A percentile compares a stretch with the other conserved stretches of the same genome.
phyloP scores from a whole-genome alignment of 495 filamentous ascomycete species.

The Lepidopterella palustris region DNA sequence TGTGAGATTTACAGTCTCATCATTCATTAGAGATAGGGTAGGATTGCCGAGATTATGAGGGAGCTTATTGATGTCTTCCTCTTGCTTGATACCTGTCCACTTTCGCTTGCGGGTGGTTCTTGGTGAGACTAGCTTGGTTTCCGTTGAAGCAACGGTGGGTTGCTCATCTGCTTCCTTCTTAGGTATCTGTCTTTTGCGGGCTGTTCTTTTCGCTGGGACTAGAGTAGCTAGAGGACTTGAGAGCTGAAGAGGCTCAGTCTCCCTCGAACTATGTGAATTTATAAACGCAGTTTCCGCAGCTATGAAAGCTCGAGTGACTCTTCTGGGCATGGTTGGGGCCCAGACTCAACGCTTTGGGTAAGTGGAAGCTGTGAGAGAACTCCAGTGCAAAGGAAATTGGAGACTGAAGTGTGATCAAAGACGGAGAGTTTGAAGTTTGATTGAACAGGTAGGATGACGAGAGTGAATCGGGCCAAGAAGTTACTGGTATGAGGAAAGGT shows the following conservation, averaged over 20 bases:
- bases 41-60: conserved; percentile 34
- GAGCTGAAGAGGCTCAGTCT: conserved; percentile 28
- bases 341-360: not conserved
- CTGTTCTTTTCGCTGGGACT: conserved; percentile 2
- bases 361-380: not conserved
- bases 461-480: too few species aligned
- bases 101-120: conserved; percentile 28
- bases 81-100: conserved; percentile 24
- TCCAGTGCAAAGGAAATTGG: not conserved
- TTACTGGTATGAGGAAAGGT: too few species aligned
- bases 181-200: conserved; percentile 3
- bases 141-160: not conserved
- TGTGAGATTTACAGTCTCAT: conserved; percentile 4
- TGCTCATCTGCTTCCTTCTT: not conserved
- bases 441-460: not conserved
- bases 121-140: conserved; percentile 12
- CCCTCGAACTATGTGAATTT: too few species aligned
- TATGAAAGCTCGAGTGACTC: conserved; percentile 20
- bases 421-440: not conserved
- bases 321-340: conserved; percentile 5
- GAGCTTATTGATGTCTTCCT: conserved; percentile 33
- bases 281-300: not conserved
- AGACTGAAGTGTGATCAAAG: not conserved
- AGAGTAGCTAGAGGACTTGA: conserved; percentile 34
- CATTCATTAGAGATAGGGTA: not conserved